phyloP scores from a whole-genome alignment of 495 filamentous ascomycete genomes.

The Ramalina intermedia region DNA sequence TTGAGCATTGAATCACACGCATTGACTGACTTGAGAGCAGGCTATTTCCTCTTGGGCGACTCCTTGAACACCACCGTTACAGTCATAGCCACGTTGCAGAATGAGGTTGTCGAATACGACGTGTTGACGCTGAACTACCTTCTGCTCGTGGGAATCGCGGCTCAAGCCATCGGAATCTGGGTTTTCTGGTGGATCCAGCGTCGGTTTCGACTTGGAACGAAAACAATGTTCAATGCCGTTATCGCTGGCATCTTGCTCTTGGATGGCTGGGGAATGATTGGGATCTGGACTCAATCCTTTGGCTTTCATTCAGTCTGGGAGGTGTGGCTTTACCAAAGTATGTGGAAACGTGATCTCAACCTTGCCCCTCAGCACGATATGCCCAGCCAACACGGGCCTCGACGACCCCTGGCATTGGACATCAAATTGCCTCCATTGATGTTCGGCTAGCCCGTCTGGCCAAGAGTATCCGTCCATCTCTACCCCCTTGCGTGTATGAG shows the following conservation, averaged over 20 bases:
- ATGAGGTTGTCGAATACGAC: constrained; percentile 45
- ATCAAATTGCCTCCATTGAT: no score
- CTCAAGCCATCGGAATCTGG: constrained; percentile 48
- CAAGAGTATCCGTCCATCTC: no score
- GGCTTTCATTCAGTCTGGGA: constrained; percentile 51
- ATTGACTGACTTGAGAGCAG: constrained; percentile 13
- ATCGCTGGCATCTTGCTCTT: constrained; percentile 42
- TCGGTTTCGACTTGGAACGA: constrained; percentile 36
- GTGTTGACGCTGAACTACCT: constrained; percentile 46
- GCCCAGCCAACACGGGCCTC: no score
- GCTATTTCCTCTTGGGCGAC: constrained; percentile 52
- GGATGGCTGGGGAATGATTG: constrained; percentile 53
- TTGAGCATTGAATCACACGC: not conserved
- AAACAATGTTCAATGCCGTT: constrained; percentile 49
- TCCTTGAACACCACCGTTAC: constrained; percentile 54
- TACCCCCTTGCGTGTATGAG: no score
- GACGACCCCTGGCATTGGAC: no score
- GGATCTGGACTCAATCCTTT: constrained; percentile 46
- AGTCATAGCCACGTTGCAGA: constrained; percentile 48
- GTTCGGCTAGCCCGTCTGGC: no score
- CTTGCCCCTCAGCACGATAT: no score
- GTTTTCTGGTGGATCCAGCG: constrained; percentile 44
- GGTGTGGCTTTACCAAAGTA: constrained; percentile 43
- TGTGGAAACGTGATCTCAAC: no score
- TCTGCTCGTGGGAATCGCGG: constrained; percentile 46